phyloP scores from a whole-genome alignment of 805 yeast genomes.

The Candida sphagnicola region DNA sequence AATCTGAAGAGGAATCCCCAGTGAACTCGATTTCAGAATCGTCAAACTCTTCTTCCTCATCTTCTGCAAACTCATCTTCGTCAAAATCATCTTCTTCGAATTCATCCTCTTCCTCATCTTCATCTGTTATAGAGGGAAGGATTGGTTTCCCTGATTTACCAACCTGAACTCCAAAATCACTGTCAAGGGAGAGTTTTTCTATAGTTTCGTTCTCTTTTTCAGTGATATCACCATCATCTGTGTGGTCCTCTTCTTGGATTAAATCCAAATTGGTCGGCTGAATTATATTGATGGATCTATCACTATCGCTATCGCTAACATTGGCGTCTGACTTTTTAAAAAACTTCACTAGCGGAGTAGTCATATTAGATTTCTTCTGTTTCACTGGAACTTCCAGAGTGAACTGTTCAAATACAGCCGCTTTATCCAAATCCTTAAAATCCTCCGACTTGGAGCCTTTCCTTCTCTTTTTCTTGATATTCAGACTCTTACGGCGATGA shows the following conservation, averaged over 20 bases:
- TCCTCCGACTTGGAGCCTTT: neutral
- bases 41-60: slow-evolving; percentile 24
- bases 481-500: slow-evolving; percentile 1
- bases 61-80: slow-evolving; percentile 17
- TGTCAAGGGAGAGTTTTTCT: slow-evolving; percentile 19
- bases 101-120: slow-evolving; percentile 7
- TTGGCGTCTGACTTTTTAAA: slow-evolving; percentile 6
- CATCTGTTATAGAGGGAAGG: slow-evolving; percentile 4
- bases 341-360: slow-evolving; percentile 6
- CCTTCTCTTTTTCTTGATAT: neutral
- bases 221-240: slow-evolving; percentile 13
- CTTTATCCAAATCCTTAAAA: slow-evolving; percentile 1
- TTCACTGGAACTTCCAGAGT: neutral
- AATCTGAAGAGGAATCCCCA: slow-evolving; percentile 30
- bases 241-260: slow-evolving; percentile 16
- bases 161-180: slow-evolving; percentile 28
- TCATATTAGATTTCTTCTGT: slow-evolving; percentile 1
- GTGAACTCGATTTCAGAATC: slow-evolving; percentile 25
- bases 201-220: slow-evolving; percentile 8
- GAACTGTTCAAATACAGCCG: slow-evolving; percentile 3
- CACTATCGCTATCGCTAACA: slow-evolving; percentile 12
- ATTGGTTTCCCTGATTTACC: slow-evolving; percentile 6
- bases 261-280: slow-evolving; percentile 12
- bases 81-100: slow-evolving; percentile 13
- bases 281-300: slow-evolving; percentile 8